Base-by-base conservation (phyloP, 495 filamentous ascomycete species). In the Aspergillus panamensis region DNA sequence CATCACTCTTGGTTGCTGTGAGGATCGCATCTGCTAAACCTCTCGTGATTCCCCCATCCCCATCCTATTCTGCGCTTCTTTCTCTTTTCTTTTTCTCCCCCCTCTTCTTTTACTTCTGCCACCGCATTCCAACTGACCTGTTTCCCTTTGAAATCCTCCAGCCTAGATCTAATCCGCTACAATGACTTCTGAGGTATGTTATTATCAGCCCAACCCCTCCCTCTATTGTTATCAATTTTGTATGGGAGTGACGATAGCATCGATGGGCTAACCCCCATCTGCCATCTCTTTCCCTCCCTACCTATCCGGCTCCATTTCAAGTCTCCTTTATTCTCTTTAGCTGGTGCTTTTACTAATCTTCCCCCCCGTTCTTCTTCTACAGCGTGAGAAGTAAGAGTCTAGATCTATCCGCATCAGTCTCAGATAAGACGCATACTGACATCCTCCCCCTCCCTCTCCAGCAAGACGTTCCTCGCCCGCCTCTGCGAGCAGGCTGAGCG, bases 401-500 rank as follows among this genome's bases (percentile, higher is more conserved):
- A 54, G 55, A 37, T 19, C 55, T 59, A 64, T 62, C 58, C 56
- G 48, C 29, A 60, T 54, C 57, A 62, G 58, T 50, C 56, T 61
- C 58, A 64, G 52, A 50, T 31, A 51, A 48, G 60, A 58, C 57
- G 60, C 64, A 49, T 48, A 72, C 69, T 73, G 65, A 73, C 64
- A 64, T 52, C 51, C 65, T 42, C 70, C 73, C 60, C 70, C 52
- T 35, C 51, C 55, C 47, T 62, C 61, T 73, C 70, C 77, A 98
- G 95, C 89, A 97, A 99, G 88, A 99, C 94, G 68, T 99, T 99
- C 84, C 91, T 99, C 73, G 94, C 94, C 72, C 87, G 94, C 82
- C 91, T 99, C 73, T 97, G 94, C 84, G 94, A 99, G 90, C 94
- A 99, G 87, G 94, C 94, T 71, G 94, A 99, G 85, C 94, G 94